A percentile compares a stretch with the other conserved stretches of the same genome.
Conservation (phyloP, 192 early-diverging fungal genomes). For the Coemansia sp. region DNA sequence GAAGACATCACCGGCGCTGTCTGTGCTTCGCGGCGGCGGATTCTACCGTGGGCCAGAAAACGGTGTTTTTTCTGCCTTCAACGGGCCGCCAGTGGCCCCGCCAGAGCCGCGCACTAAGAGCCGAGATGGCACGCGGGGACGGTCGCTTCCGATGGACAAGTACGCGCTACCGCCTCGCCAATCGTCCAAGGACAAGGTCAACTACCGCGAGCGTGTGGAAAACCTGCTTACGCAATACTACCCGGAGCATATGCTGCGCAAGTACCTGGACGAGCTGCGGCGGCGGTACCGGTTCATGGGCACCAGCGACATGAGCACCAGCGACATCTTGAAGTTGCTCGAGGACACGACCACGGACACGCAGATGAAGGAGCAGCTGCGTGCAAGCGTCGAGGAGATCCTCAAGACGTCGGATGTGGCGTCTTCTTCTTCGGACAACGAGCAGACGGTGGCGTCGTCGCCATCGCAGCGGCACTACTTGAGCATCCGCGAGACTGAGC, state of each 20-base stretch:
- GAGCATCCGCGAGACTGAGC: conserved; percentile 52
- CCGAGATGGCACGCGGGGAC: conserved; percentile 19
- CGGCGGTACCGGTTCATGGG: conserved; percentile 55
- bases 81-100: conserved; percentile 49
- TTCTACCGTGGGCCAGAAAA: neutral
- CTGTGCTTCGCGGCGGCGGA: conserved; percentile 49
- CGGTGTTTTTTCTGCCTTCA: conserved; percentile 43
- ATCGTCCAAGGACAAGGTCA: conserved; percentile 36
- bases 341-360: conserved; percentile 38
- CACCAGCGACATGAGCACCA: conserved; percentile 42
- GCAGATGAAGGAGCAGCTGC: conserved; percentile 51
- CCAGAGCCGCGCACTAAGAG: conserved; percentile 22
- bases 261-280: conserved; percentile 55
- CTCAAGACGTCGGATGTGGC: conserved; percentile 21
- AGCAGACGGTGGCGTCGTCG: conserved; percentile 28
- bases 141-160: conserved; percentile 25
- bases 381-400: conserved; percentile 48
- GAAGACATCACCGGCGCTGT: conserved; percentile 17
- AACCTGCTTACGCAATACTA: conserved; percentile 54
- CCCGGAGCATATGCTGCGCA: conserved; percentile 34
- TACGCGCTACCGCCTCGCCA: conserved; percentile 33
- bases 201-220: conserved; percentile 54
- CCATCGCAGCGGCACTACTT: conserved; percentile 41
- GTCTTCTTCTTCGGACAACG: conserved; percentile 38
- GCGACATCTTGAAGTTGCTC: conserved; percentile 42